A percentile compares a stretch with the other conserved stretches of the same genome.
Conservation (phyloP, 805 yeast genomes). For the Candida yuanshanica region DNA sequence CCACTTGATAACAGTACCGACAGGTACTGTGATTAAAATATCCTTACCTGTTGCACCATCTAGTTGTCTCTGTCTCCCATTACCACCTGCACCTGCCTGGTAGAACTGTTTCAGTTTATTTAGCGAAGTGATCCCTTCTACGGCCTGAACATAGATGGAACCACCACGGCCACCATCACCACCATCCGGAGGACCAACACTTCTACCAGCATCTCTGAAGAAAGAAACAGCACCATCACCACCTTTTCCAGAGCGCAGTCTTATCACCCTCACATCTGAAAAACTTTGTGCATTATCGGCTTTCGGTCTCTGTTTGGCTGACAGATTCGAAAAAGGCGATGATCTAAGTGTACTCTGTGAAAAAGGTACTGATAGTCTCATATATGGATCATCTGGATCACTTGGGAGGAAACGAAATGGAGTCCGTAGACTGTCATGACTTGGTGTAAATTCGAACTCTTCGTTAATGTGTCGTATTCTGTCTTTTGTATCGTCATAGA, state of each 20-base stretch:
- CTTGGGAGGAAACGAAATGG: conserved; percentile 3
- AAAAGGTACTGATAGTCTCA: conserved; percentile 14
- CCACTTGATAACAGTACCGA: conserved; percentile 86
- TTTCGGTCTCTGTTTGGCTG: conserved; percentile 36
- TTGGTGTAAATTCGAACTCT: background rate
- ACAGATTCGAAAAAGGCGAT: conserved; percentile 34
- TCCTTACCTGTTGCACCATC: conserved; percentile 87
- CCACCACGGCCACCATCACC: conserved; percentile 99
- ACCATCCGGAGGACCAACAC: conserved; percentile 96
- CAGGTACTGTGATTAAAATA: conserved; percentile 78
- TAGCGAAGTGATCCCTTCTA: conserved; percentile 62
- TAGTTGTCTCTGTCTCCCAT: conserved; percentile 70
- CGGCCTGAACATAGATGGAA: conserved; percentile 74
- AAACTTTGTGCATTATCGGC: conserved; percentile 38
- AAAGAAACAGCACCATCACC: conserved; percentile 88
- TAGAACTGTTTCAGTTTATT: conserved; percentile 65
- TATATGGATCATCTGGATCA: conserved; percentile 2
- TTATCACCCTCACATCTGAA: conserved; percentile 64
- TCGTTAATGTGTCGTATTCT: background rate
- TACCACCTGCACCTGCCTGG: conserved; percentile 63
- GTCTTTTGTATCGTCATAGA: conserved; percentile 2
- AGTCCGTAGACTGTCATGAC: background rate
- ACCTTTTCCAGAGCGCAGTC: conserved; percentile 72
- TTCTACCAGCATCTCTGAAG: conserved; percentile 75
- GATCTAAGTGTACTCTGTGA: conserved; percentile 13